Conservation (phyloP, 352 stramenopile species). For the Phytopythium sindhum region DNA sequence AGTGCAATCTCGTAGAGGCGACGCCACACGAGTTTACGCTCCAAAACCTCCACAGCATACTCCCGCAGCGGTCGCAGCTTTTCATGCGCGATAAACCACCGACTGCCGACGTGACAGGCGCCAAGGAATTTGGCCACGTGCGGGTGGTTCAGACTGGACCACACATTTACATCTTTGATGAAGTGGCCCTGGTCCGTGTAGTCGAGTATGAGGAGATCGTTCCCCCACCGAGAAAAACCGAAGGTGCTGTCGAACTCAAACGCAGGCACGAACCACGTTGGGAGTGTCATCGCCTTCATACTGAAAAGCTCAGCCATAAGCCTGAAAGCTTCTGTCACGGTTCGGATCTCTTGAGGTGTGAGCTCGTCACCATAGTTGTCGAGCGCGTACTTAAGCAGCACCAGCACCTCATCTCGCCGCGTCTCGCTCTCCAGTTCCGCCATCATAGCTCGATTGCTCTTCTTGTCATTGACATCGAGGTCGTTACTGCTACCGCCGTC, state of each 20-base stretch:
- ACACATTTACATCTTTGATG: background rate
- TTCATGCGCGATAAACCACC: background rate
- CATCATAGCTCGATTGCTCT: background rate
- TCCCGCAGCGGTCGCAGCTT: background rate
- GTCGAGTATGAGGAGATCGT: background rate
- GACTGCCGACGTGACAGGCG: background rate
- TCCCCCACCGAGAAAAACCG: slow-evolving; percentile 1
- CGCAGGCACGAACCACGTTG: background rate
- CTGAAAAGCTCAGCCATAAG: background rate
- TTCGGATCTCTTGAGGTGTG: background rate
- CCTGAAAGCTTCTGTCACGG: background rate
- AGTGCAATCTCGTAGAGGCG: background rate
- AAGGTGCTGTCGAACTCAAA: background rate
- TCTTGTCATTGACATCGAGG: background rate
- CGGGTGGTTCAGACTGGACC: background rate
- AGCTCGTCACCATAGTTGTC: slow-evolving; percentile 1
- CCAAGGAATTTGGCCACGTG: slow-evolving; percentile 5
- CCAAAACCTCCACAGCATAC: background rate
- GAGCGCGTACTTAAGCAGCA: slow-evolving; percentile 1
- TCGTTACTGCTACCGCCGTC: too few species aligned
- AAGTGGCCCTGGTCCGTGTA: background rate
- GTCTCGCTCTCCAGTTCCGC: background rate
- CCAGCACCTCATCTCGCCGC: background rate
- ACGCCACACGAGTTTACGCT: slow-evolving; percentile 1
- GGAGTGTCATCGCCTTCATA: background rate